phyloP scores from a whole-genome alignment of 1,284 basidiomycete genomes.

The Marasmius oreades region DNA sequence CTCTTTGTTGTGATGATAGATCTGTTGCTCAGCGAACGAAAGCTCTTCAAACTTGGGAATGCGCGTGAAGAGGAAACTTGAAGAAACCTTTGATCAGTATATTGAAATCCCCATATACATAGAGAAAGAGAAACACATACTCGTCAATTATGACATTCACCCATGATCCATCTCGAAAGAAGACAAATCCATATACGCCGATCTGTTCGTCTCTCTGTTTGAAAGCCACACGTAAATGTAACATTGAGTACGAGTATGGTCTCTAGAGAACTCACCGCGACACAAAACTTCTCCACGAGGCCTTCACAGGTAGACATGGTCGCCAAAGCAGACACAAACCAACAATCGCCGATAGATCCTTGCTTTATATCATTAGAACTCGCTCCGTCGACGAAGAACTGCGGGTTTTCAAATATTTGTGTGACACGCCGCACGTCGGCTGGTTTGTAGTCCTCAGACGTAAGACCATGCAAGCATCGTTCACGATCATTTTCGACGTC shows the following conservation, averaged over 20 bases:
- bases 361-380: constrained; percentile 33
- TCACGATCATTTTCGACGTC: constrained; percentile 26
- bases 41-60: constrained; percentile 27
- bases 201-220: constrained; percentile 31
- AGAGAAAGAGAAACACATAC: constrained; percentile 17
- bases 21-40: constrained; percentile 10
- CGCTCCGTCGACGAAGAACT: constrained; percentile 33
- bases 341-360: constrained; percentile 36
- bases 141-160: constrained; percentile 35
- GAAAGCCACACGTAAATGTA: background rate
- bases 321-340: constrained; percentile 38
- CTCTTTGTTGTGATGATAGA: constrained; percentile 27
- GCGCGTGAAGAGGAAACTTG: constrained; percentile 24
- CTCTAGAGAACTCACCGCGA: constrained; percentile 21
- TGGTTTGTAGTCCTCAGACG: constrained; percentile 13
- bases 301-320: constrained; percentile 31
- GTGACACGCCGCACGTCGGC: constrained; percentile 33
- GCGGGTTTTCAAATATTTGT: constrained; percentile 36
- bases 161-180: constrained; percentile 33
- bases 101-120: background rate
- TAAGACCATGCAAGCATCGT: constrained; percentile 24
- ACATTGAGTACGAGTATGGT: no score
- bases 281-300: constrained; percentile 38
- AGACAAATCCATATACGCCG: constrained; percentile 38
- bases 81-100: background rate